These are phyloP conservation scores for Sporisorium reilianum DNA, from an alignment of 1,284 basidiomycete species.

Conservation along the genomic window DNA sequence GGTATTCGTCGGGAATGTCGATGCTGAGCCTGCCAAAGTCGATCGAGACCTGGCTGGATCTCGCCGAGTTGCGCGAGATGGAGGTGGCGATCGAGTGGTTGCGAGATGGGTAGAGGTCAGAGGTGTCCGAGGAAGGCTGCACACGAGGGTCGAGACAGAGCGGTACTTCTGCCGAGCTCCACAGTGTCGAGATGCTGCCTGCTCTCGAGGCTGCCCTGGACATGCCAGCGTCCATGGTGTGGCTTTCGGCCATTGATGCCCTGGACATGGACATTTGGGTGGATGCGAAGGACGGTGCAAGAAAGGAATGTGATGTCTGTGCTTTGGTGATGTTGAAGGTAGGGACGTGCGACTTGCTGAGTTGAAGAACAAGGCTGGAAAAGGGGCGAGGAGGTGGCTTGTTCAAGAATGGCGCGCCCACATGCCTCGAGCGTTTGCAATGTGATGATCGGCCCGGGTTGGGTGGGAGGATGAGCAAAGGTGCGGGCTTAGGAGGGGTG, in stretches of 20 bases:
- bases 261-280: constrained; percentile 33
- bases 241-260: constrained; percentile 20
- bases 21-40: constrained; percentile 43
- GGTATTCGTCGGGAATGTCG: constrained; percentile 45
- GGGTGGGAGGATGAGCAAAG: not conserved
- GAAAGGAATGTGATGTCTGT: not conserved
- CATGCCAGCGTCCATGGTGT: constrained; percentile 29
- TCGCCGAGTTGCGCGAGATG: constrained; percentile 18
- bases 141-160: constrained; percentile 56
- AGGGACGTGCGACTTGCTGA: not conserved
- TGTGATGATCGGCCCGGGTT: not conserved
- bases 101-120: constrained; percentile 4
- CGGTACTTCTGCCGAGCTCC: constrained; percentile 63
- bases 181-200: constrained; percentile 55
- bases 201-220: constrained; percentile 35
- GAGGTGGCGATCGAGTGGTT: constrained; percentile 16
- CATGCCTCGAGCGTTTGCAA: not conserved
- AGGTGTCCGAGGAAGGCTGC: constrained; percentile 5
- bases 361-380: not conserved
- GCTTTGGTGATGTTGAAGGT: not conserved
- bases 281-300: not conserved
- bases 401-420: not conserved
- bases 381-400: not conserved
- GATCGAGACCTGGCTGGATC: constrained; percentile 31
- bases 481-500: not conserved